These are phyloP conservation scores for Paecilomyces variotii DNA, from an alignment of 2,329 filamentous ascomycete genomes.

Conservation along the genomic window DNA sequence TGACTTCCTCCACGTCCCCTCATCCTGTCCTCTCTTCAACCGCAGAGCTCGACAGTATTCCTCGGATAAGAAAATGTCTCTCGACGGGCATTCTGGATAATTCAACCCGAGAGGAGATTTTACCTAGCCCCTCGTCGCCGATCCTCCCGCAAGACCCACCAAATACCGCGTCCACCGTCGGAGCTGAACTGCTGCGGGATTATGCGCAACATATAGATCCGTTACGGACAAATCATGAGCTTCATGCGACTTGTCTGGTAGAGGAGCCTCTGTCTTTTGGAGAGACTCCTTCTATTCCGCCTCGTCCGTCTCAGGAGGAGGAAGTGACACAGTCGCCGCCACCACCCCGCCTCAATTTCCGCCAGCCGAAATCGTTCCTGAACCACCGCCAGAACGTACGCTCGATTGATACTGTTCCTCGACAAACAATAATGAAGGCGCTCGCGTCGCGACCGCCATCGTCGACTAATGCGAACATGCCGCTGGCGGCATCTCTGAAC, in stretches of 20 bases:
- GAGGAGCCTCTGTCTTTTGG: constrained; percentile 12
- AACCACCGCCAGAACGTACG: constrained; percentile 44
- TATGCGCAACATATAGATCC: constrained; percentile 37
- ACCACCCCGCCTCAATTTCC: constrained; percentile 27
- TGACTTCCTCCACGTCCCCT: constrained; percentile 6
- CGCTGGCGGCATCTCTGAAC: constrained; percentile 55
- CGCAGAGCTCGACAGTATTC: constrained; percentile 3
- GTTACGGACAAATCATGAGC: constrained; percentile 29
- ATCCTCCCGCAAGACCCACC: constrained; percentile 7
- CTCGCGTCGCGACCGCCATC: constrained; percentile 56
- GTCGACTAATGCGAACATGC: constrained; percentile 48
- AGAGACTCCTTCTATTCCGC: constrained; percentile 11
- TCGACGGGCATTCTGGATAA: background rate
- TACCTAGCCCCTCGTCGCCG: background rate
- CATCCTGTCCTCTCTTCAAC: constrained; percentile 9
- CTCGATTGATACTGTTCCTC: constrained; percentile 61
- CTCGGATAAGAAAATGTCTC: constrained; percentile 5
- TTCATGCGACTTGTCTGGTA: constrained; percentile 14
- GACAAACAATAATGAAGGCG: constrained; percentile 76
- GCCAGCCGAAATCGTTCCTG: constrained; percentile 24
- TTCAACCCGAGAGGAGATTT: background rate
- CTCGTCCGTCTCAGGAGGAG: constrained; percentile 18
- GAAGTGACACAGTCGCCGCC: constrained; percentile 17
- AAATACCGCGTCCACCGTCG: constrained; percentile 18
- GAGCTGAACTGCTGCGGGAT: constrained; percentile 35